Conservation (phyloP, 1,284 basidiomycete genomes). For the Athelia psychrophila region DNA sequence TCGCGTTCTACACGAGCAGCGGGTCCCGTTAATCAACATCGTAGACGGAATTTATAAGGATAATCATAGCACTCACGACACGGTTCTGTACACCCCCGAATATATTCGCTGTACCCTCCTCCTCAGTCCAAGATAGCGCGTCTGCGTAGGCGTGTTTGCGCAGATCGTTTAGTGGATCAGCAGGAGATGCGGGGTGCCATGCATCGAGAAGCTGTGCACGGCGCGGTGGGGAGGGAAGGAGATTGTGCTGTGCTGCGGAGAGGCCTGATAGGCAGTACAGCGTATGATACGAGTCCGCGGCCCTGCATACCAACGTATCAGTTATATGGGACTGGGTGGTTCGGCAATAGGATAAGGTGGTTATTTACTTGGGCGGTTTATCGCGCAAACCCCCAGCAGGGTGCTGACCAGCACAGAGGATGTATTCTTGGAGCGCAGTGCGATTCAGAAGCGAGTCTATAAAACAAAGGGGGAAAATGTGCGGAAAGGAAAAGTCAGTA, state of each 20-base stretch:
- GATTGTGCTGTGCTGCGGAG: constrained; percentile 82
- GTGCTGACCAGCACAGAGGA: constrained; percentile 84
- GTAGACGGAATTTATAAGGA: neutral
- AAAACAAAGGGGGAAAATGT: no score
- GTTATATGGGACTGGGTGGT: constrained; percentile 2
- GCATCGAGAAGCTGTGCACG: constrained; percentile 37
- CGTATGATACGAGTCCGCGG: constrained; percentile 88
- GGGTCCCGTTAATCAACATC: neutral
- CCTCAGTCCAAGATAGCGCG: constrained; percentile 75
- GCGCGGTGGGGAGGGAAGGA: constrained; percentile 48
- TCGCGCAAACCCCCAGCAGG: constrained; percentile 87
- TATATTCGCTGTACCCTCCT: constrained; percentile 59
- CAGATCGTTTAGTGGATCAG: constrained; percentile 27
- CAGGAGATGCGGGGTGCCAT: constrained; percentile 34
- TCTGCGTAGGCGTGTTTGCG: constrained; percentile 56
- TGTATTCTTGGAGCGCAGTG: constrained; percentile 83
- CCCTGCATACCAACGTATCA: constrained; percentile 34
- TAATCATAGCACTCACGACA: constrained; percentile 50
- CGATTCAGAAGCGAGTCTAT: constrained; percentile 56
- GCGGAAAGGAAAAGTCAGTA: neutral
- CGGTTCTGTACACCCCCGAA: constrained; percentile 68
- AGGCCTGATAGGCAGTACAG: constrained; percentile 88
- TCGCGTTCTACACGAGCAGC: constrained; percentile 66
- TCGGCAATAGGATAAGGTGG: constrained; percentile 1
- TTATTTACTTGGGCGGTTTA: constrained; percentile 86